These are phyloP conservation scores for Dictyostelium intermedium DNA, from an alignment of 78 protist genomes.

Conservation along the genomic window DNA sequence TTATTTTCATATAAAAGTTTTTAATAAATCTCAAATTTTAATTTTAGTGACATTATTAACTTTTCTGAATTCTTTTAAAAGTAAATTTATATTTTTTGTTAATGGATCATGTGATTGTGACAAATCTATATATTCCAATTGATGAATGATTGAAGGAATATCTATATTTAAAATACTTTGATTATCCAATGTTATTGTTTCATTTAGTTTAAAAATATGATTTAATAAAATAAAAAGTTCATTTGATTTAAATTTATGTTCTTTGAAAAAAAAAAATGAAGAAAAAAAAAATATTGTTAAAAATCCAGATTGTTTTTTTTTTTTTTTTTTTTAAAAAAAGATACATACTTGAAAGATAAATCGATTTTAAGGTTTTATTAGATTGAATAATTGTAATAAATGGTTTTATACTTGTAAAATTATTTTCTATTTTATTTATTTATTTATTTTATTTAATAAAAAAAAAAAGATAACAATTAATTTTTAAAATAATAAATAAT, in stretches of 20 bases:
- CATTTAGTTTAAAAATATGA: neutral
- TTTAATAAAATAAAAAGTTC: neutral
- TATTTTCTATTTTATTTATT: neutral
- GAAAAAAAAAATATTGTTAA: no score
- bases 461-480: no score
- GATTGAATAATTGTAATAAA: neutral
- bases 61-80: neutral
- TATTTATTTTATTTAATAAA: no score
- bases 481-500: no score
- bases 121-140: neutral
- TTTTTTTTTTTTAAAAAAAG: neutral
- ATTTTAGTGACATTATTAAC: neutral
- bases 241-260: constrained; percentile 20
- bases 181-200: neutral
- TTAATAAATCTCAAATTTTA: neutral
- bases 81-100: neutral
- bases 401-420: neutral
- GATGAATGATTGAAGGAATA: neutral
- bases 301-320: no score
- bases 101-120: neutral
- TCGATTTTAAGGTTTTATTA: neutral
- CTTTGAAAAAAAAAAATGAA: neutral
- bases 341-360: constrained; percentile 28
- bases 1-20: neutral
- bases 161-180: neutral